Conservation (phyloP, 192 early-diverging fungal genomes). For the Funneliformis geosporum region DNA sequence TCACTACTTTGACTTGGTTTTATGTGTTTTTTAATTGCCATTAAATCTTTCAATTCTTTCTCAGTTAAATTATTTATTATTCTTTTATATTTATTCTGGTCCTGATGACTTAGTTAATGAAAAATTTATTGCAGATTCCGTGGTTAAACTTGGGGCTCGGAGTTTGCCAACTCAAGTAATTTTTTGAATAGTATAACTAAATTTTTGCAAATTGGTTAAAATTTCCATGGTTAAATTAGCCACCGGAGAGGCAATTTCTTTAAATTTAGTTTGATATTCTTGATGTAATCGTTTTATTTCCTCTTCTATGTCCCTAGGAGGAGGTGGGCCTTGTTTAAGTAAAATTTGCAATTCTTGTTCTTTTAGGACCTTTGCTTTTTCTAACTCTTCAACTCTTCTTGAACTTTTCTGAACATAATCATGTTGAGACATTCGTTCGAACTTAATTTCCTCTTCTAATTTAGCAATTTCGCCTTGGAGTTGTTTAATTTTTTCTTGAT, state of each 20-base stretch:
- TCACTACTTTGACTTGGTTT: too few species aligned
- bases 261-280: not conserved
- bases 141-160: not conserved
- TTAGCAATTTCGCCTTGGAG: not conserved
- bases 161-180: not conserved
- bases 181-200: not conserved
- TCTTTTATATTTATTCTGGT: too few species aligned
- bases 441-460: not conserved
- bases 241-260: not conserved
- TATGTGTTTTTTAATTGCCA: too few species aligned
- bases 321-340: not conserved
- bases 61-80: too few species aligned
- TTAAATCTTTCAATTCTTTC: too few species aligned
- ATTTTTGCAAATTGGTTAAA: not conserved
- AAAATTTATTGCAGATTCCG: too few species aligned
- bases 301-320: not conserved
- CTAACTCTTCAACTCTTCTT: not conserved
- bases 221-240: conserved; percentile 5
- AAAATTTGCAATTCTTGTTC: not conserved
- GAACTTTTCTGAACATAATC: too few species aligned
- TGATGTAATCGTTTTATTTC: not conserved
- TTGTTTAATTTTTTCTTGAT: not conserved
- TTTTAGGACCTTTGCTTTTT: not conserved
- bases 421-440: not conserved
- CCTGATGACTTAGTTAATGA: too few species aligned